phyloP scores from a whole-genome alignment of 2,329 filamentous ascomycete genomes.

The Aurifilum marmelostoma region DNA sequence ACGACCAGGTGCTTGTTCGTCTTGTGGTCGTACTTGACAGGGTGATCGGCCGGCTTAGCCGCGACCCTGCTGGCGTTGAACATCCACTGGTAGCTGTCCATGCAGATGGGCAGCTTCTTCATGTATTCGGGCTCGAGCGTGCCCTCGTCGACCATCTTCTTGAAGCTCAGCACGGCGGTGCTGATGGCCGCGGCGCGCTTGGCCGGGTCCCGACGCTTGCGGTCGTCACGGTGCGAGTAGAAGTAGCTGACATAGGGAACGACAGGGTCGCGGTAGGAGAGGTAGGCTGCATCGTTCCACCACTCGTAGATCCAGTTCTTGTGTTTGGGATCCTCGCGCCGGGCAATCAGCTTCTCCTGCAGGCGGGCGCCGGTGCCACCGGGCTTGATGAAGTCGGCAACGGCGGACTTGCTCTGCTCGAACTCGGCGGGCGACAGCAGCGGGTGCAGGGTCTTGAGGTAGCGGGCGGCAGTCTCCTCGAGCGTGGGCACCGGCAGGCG shows the following conservation, averaged over 20 bases:
- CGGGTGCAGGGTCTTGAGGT: slow-evolving; percentile 78
- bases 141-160: slow-evolving; percentile 82
- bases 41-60: slow-evolving; percentile 78
- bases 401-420: slow-evolving; percentile 76
- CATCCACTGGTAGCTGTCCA: slow-evolving; percentile 99
- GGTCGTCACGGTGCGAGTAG: slow-evolving; percentile 96
- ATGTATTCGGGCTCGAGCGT: slow-evolving; percentile 96
- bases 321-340: slow-evolving; percentile 75
- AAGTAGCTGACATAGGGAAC: slow-evolving; percentile 99
- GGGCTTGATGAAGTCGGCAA: slow-evolving; percentile 86
- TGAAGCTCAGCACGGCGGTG: slow-evolving; percentile 87
- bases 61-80: slow-evolving; percentile 92
- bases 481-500: slow-evolving; percentile 78
- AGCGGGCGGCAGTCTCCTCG: slow-evolving; percentile 78
- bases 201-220: slow-evolving; percentile 80
- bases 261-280: slow-evolving; percentile 91
- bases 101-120: slow-evolving; percentile 95
- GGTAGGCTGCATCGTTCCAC: slow-evolving; percentile 97
- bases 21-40: slow-evolving; percentile 74
- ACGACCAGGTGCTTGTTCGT: slow-evolving; percentile 87
- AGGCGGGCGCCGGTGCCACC: slow-evolving; percentile 80
- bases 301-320: slow-evolving; percentile 97
- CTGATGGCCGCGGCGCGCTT: slow-evolving; percentile 92
- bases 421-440: slow-evolving; percentile 71
- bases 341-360: slow-evolving; percentile 83